Percentiles rank a stretch among this genome's conserved stretches.
phyloP scores from a whole-genome alignment of 169 alveolate species.

The Cryptosporidium bovis region DNA sequence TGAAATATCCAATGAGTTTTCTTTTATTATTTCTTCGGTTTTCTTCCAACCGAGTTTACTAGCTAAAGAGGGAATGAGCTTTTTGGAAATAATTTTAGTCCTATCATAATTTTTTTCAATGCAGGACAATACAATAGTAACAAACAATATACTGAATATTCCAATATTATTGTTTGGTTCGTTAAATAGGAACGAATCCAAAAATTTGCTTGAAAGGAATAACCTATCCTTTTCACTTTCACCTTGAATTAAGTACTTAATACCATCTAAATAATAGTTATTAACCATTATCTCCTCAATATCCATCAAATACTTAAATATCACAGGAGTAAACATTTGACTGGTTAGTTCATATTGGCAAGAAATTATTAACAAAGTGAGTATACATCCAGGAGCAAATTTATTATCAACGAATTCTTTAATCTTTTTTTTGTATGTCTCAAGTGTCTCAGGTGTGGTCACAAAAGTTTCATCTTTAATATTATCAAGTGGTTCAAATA shows the following conservation, averaged over 20 bases:
- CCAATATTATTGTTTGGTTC: background rate
- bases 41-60: slow-evolving; percentile 29
- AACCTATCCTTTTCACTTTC: background rate
- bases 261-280: slow-evolving; percentile 25
- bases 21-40: slow-evolving; percentile 26
- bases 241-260: background rate
- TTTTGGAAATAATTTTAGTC: slow-evolving; percentile 18
- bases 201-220: slow-evolving; percentile 10
- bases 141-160: slow-evolving; percentile 16
- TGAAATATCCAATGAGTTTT: slow-evolving; percentile 14
- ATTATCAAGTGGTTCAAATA: slow-evolving; percentile 62
- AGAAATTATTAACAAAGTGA: slow-evolving; percentile 19
- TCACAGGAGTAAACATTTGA: slow-evolving; percentile 35
- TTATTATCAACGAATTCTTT: slow-evolving; percentile 14
- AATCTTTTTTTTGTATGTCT: slow-evolving; percentile 11
- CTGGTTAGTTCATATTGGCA: slow-evolving; percentile 20
- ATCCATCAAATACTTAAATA: slow-evolving; percentile 15
- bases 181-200: slow-evolving; percentile 1
- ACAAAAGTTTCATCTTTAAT: slow-evolving; percentile 57
- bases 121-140: slow-evolving; percentile 8
- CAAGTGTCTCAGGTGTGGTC: slow-evolving; percentile 21
- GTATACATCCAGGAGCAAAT: slow-evolving; percentile 53
- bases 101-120: slow-evolving; percentile 6
- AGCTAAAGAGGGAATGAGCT: slow-evolving; percentile 16
- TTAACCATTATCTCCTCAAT: slow-evolving; percentile 42